These are phyloP conservation scores for Carex myosuroides DNA, from an alignment of 176 grass and related monocot genomes.

Conservation along the genomic window DNA sequence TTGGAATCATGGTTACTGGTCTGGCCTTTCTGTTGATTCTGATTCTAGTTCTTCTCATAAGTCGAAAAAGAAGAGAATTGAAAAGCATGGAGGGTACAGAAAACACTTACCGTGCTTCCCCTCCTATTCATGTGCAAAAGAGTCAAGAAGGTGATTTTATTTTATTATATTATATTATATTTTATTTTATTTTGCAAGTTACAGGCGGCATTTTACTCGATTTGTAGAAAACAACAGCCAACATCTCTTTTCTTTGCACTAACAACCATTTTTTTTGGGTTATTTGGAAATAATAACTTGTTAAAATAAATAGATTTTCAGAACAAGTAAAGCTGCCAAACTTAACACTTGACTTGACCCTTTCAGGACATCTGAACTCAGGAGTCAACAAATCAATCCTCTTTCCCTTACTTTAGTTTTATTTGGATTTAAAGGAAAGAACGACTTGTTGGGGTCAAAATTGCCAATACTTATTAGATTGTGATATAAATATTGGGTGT, in stretches of 20 bases:
- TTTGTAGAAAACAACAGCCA: background rate
- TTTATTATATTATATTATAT: constrained; percentile 4
- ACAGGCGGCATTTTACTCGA: background rate
- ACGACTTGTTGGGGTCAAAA: background rate
- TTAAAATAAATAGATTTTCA: background rate
- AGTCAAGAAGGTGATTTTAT: constrained; percentile 52
- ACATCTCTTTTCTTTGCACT: background rate
- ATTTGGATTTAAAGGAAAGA: background rate
- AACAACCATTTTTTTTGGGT: background rate
- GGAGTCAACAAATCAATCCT: background rate
- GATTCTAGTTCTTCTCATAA: constrained; percentile 70
- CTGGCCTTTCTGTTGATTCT: constrained; percentile 56
- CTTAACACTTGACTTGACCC: background rate
- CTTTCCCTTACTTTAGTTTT: background rate
- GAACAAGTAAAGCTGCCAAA: background rate
- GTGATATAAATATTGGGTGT: background rate
- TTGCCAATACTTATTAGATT: background rate
- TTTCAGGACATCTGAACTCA: background rate
- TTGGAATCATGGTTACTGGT: constrained; percentile 70
- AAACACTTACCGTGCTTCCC: constrained; percentile 33
- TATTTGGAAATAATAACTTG: background rate
- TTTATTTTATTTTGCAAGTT: background rate
- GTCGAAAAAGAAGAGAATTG: constrained; percentile 71
- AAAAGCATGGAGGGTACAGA: constrained; percentile 43
- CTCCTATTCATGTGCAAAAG: constrained; percentile 35